phyloP scores from a whole-genome alignment of 2,329 filamentous ascomycete species.

The Cercospora zeina region DNA sequence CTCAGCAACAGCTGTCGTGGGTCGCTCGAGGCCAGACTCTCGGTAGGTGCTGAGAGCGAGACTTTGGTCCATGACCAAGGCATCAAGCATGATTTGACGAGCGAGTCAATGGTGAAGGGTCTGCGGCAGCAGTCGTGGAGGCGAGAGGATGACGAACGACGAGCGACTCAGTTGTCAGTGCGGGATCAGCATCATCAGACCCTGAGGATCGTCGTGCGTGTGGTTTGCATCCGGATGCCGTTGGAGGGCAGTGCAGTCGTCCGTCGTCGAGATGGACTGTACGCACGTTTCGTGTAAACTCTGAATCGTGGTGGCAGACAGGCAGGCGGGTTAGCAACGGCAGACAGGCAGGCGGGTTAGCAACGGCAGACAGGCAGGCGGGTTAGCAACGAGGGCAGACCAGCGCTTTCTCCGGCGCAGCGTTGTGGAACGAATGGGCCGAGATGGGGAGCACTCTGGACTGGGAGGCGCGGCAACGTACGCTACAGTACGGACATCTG shows the following conservation, averaged over 20 bases:
- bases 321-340: too few relatives aligned
- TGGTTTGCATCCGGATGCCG: background rate
- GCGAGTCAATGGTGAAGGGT: conserved; percentile 5
- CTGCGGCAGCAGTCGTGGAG: background rate
- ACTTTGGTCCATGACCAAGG: background rate
- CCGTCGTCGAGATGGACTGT: background rate
- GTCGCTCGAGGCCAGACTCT: conserved; percentile 1
- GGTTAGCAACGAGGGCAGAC: background rate
- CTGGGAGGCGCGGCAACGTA: background rate
- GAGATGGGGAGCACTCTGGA: too few relatives aligned
- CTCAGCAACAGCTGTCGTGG: conserved; percentile 2
- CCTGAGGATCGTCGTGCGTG: conserved; percentile 9
- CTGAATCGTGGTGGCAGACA: background rate
- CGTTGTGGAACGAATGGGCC: conserved; percentile 1
- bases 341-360: too few relatives aligned
- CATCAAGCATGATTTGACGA: background rate
- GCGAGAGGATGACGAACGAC: background rate
- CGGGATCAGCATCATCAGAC: background rate
- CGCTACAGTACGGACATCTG: background rate
- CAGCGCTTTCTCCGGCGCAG: background rate
- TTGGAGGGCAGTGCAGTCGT: background rate
- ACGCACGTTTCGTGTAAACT: conserved; percentile 4
- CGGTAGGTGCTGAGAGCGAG: background rate
- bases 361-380: too few relatives aligned
- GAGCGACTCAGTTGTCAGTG: conserved; percentile 3